Evolutionary conservation across 495 filamentous ascomycete genomes (phyloP).

Genomic region (Penicillium antarcticum): DNA sequence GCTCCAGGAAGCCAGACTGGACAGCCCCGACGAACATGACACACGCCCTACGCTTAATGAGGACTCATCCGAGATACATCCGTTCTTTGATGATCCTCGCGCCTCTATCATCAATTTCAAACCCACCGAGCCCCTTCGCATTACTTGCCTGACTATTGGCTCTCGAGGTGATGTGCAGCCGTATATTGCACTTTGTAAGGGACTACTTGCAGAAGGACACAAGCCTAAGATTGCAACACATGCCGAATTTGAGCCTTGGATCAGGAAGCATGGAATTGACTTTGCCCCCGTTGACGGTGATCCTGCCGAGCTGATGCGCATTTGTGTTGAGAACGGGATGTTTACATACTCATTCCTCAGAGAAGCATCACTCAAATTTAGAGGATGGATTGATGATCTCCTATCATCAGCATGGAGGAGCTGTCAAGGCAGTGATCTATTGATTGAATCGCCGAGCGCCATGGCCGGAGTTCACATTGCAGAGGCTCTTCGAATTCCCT

Average conservation of each 20-base stretch:
- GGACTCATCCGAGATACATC: conserved; percentile 47
- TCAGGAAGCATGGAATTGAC: conserved; percentile 86
- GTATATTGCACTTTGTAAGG: conserved; percentile 95
- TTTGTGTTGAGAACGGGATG: conserved; percentile 96
- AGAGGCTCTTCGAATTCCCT: conserved; percentile 90
- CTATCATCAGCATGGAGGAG: conserved; percentile 79
- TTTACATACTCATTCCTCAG: conserved; percentile 90
- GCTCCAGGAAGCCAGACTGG: conserved; percentile 72
- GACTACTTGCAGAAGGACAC: conserved; percentile 83
- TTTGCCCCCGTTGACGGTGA: conserved; percentile 87
- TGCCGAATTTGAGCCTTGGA: conserved; percentile 82
- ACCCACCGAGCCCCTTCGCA: conserved; percentile 72
- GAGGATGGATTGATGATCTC: conserved; percentile 89
- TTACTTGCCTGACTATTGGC: conserved; percentile 94
- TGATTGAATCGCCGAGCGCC: conserved; percentile 94
- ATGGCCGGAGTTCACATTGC: conserved; percentile 99
- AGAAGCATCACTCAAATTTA: conserved; percentile 84
- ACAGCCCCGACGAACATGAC: conserved; percentile 56
- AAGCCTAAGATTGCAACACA: conserved; percentile 87
- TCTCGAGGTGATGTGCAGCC: conserved; percentile 96
- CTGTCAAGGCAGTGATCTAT: conserved; percentile 82
- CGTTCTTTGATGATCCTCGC: conserved; percentile 89
- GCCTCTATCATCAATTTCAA: conserved; percentile 96
- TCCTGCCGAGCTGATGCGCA: conserved; percentile 88
- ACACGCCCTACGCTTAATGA: conserved; percentile 34